These are phyloP conservation scores for Saccharomyces hybrid DNA, from an alignment of 1,139 yeast species.

Conservation along the genomic window DNA sequence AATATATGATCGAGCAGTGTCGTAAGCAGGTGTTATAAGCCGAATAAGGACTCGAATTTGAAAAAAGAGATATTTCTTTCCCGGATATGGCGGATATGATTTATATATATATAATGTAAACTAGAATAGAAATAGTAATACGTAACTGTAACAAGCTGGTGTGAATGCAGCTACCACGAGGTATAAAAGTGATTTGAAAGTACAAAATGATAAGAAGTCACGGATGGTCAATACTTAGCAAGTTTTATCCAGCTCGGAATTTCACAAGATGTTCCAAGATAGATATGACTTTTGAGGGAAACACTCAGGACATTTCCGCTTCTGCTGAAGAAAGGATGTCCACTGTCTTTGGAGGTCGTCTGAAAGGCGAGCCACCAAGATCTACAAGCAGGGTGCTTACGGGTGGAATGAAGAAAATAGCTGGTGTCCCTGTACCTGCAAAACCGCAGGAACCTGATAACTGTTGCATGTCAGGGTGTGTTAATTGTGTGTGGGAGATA, in stretches of 20 bases:
- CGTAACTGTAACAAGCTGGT: neutral
- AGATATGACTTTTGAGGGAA: slow-evolving; percentile 41
- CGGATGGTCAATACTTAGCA: neutral
- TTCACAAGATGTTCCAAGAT: neutral
- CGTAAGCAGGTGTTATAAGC: neutral
- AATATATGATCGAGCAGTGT: slow-evolving; percentile 33
- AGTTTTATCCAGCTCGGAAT: neutral
- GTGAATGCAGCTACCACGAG: neutral
- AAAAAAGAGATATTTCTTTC: neutral
- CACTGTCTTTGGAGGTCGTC: slow-evolving; percentile 50
- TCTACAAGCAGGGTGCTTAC: slow-evolving; percentile 43
- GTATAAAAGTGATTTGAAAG: neutral
- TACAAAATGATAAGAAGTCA: neutral
- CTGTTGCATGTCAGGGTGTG: slow-evolving; percentile 96
- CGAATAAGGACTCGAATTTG: slow-evolving; percentile 29
- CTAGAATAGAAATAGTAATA: neutral
- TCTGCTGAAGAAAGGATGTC: slow-evolving; percentile 44
- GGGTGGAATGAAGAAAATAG: slow-evolving; percentile 44
- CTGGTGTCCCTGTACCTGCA: slow-evolving; percentile 70
- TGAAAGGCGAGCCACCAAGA: slow-evolving; percentile 46
- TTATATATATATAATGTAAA: neutral
- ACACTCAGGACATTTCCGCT: slow-evolving; percentile 33
- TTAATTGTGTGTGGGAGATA: slow-evolving; percentile 93
- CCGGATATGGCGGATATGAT: neutral
- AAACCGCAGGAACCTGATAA: slow-evolving; percentile 86